These are phyloP conservation scores for Oryza meridionalis DNA, from an alignment of 176 grass and related monocot genomes.

Conservation along the genomic window DNA sequence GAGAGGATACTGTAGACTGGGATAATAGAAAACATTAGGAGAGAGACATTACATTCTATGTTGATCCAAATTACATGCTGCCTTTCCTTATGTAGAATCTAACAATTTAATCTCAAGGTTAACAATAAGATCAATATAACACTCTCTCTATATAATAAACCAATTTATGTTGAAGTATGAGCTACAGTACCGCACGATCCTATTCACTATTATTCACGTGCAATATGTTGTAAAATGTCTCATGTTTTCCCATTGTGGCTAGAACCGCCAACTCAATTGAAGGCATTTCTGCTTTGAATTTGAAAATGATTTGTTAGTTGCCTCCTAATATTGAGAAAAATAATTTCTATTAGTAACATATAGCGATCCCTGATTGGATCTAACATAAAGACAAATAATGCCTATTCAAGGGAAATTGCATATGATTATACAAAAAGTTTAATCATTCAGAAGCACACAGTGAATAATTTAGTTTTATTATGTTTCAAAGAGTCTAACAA, in stretches of 20 bases:
- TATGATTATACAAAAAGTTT: not conserved
- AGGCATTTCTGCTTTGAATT: constrained; percentile 14
- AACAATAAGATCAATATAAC: too few species aligned
- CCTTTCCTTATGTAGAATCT: too few species aligned
- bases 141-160: too few species aligned
- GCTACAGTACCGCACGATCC: not conserved
- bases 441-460: not conserved
- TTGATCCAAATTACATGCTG: not conserved
- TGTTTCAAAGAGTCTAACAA: not conserved
- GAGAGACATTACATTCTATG: not conserved
- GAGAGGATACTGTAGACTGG: not conserved
- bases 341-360: not conserved
- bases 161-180: not conserved
- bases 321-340: not conserved
- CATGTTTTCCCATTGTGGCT: constrained; percentile 8
- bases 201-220: not conserved
- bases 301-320: not conserved
- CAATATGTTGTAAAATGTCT: too few species aligned
- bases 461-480: not conserved
- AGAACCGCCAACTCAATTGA: not conserved
- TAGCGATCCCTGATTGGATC: not conserved
- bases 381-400: not conserved
- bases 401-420: not conserved
- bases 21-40: not conserved
- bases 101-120: too few species aligned